Conservation (phyloP, 177 flowering plant genomes). For the Vitis hybrid region DNA sequence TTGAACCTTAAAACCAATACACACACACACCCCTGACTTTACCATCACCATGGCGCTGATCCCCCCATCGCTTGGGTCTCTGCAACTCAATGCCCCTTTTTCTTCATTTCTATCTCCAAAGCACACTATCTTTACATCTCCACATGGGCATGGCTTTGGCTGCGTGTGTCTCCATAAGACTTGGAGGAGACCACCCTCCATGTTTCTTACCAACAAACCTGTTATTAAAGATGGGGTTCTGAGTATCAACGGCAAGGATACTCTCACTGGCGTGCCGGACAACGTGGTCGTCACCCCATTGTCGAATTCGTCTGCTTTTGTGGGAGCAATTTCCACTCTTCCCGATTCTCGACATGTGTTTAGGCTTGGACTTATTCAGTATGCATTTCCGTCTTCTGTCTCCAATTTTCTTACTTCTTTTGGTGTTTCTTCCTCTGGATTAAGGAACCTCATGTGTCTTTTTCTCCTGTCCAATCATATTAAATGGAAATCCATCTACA, state of each 20-base stretch:
- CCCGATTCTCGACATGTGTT: conserved; percentile 42
- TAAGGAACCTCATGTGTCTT: not conserved
- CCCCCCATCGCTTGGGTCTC: conserved; percentile 9
- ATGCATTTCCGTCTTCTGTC: conserved; percentile 6
- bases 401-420: not conserved
- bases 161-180: conserved; percentile 8
- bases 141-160: not conserved
- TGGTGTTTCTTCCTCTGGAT: not conserved
- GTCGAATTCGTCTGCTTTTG: conserved; percentile 29
- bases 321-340: conserved; percentile 33
- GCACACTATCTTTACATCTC: conserved; percentile 1
- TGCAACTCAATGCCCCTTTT: conserved; percentile 22
- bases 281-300: conserved; percentile 48
- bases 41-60: conserved; percentile 13
- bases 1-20: too few species aligned
- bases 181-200: conserved; percentile 18
- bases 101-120: conserved; percentile 20
- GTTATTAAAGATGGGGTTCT: conserved; percentile 35
- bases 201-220: conserved; percentile 36
- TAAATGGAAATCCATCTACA: not conserved
- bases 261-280: conserved; percentile 44
- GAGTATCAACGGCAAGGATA: conserved; percentile 41
- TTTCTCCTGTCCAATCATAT: not conserved
- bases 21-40: too few species aligned
- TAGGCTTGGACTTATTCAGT: conserved; percentile 64